Evolutionary conservation across 257 asterid genomes (phyloP), one percentile per base, ranked within the genome.

Genomic region (Jasminum sambac): DNA sequence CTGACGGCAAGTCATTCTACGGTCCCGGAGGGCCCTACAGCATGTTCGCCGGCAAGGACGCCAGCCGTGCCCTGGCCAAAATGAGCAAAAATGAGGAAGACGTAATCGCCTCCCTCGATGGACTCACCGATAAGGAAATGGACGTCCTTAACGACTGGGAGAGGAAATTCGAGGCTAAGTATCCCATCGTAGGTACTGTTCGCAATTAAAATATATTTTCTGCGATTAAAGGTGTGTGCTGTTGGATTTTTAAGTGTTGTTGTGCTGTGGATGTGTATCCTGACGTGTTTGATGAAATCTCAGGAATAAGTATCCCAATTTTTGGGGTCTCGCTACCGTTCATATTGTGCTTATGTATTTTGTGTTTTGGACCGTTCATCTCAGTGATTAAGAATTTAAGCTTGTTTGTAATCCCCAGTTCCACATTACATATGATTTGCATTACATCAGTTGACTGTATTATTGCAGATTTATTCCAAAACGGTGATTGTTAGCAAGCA

Each of bases 51-150:
- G 99, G 99, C 64, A 94, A 94, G 84, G 99, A 94, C 55, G 96
- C 97, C 68, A 91, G 87, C 88, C 89, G 99, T 71, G 99, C 97
- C 21, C 91, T 94, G 38, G 98, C 96, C 65, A 91, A 94, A 90
- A 94, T 91, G 99, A 94, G 96, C 81, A 91, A 89, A 88, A 83
- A 83, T 16, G 93, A 86, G 4, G 86, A 78, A 36, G 99, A 94
- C 74, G 86, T 88, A 64, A 76, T 82, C 40, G 79, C 90, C 0
- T 68, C 84, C 50, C 86, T 88, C 30, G 90, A 89, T 24, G 97
- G 97, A 9, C 96, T 94, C 39, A 72, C 99, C 1, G 97, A 89
- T 46, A 89, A 89, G 81, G 99, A 94, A 88, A 83, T 89, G 77
- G 87, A 81, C 24, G 96, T 85, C 50, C 99, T 94, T 34, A 79